Base-by-base conservation (phyloP, 2,329 filamentous ascomycete genomes). In the Fusarium beomiforme region DNA sequence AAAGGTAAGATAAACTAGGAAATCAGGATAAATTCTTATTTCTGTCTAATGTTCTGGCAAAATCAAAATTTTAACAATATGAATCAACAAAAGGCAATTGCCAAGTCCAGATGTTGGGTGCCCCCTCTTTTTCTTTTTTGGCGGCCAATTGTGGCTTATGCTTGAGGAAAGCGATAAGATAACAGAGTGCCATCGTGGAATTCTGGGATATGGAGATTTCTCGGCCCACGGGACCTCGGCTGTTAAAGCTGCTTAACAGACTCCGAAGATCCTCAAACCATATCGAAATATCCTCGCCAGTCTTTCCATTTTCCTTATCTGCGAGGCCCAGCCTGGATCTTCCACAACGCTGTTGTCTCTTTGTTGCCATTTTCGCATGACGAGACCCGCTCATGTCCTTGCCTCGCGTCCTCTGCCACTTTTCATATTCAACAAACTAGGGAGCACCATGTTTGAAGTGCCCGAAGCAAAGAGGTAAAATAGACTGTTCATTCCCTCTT, bases 401-500 rank as follows among this genome's bases (percentile, higher is more conserved):
- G 41, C 41, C 42, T 49, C 36, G 11, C n/a, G 26, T 17, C 50
- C 49, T 56, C 51, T 63, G 44, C 49, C 37, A 34, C 43, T 49
- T 24, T 33, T 49, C 24, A 56, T 42, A 56, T 42, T 29, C 56
- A 33, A 11, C 24, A 23, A 26, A 43, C 47, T 41, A 36, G 26
- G 33, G 31, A 13, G 42, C 43, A 60, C 31, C 59, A 79, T 80
- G 79, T 78, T 80, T 54, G 73, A 76, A 29, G 41, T 78, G 14
- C 76, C 76, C 9, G 67, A 76, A 36, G 79, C 78, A 36, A 81
- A 81, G 62, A 78, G 79, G 79, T 80, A 50, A 41, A 65, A 57
- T 34, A 14, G 26, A n/a, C 17, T 49, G 41, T 3, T 14, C 14
- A 42, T 26, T 11, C n/a, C 34, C 10, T 17, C 7, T 24, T 24